A percentile compares a stretch with the other conserved stretches of the same genome.
Conservation (phyloP, 345 rosid genomes). For the Eutrema yunnanense region DNA sequence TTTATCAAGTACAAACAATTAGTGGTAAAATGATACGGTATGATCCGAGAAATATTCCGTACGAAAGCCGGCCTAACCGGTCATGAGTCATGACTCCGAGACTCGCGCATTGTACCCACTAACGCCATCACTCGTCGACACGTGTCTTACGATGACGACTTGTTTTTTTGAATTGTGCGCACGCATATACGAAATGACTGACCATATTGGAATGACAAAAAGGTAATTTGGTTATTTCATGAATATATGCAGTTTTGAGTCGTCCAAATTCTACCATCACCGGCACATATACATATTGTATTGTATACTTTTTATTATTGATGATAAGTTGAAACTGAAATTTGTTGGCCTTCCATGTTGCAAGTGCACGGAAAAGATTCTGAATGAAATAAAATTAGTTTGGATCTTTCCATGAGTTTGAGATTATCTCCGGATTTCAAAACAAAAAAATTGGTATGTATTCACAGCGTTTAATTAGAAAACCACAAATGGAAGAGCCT, state of each 20-base stretch:
- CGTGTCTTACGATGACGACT: background rate
- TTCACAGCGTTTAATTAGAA: too few species aligned
- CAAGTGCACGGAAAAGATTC: too few species aligned
- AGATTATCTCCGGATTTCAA: too few species aligned
- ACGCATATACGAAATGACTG: background rate
- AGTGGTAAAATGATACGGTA: background rate
- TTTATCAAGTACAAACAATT: background rate
- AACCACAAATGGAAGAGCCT: too few species aligned
- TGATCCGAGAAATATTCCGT: constrained; percentile 17
- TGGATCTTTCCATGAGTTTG: too few species aligned
- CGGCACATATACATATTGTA: too few species aligned
- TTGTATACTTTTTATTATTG: too few species aligned
- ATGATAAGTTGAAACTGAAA: too few species aligned
- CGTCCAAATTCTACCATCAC: background rate
- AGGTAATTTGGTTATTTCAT: background rate
- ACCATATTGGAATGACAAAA: background rate
- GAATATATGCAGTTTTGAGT: too few species aligned
- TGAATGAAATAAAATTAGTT: too few species aligned
- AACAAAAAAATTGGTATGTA: too few species aligned
- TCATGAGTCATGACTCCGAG: background rate
- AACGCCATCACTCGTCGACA: background rate
- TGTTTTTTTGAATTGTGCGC: background rate
- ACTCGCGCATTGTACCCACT: background rate
- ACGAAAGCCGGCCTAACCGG: background rate
- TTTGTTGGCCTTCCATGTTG: too few species aligned